A percentile compares a stretch with the other conserved stretches of the same genome.
Evolutionary conservation across 441 rosid species (phyloP).

Genomic region (Brassica hybrid): DNA sequence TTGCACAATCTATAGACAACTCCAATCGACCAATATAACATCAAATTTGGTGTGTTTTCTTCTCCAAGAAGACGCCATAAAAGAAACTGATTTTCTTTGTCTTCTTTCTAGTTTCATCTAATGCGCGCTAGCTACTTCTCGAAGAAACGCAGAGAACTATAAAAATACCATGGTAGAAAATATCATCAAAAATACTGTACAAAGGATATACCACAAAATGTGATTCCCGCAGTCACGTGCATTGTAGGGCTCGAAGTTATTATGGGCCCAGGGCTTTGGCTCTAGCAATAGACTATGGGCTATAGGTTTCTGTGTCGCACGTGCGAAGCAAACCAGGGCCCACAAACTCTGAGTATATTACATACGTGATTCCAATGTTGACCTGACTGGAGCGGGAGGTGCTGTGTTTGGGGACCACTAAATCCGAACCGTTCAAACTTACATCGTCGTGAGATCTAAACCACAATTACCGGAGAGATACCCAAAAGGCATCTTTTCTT

Average conservation of each 20-base stretch:
- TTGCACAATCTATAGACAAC: not conserved
- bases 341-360: conserved; percentile 26
- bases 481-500: conserved; percentile 28
- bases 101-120: not conserved
- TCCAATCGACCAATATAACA: not conserved
- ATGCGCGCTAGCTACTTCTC: not conserved
- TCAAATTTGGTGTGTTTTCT: not conserved
- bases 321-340: conserved; percentile 24
- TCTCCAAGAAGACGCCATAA: not conserved
- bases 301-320: conserved; percentile 32
- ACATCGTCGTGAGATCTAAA: conserved; percentile 23
- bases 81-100: not conserved
- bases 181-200: not conserved
- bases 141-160: not conserved
- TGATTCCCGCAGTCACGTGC: conserved; percentile 15
- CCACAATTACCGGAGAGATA: conserved; percentile 19
- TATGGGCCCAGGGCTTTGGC: conserved; percentile 18
- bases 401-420: conserved; percentile 33
- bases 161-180: not conserved
- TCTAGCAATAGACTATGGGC: conserved; percentile 24
- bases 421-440: conserved; percentile 33
- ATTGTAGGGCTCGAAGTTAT: conserved; percentile 33
- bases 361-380: conserved; percentile 38
- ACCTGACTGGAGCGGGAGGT: conserved; percentile 34
- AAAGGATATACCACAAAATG: conserved; percentile 1